Evolutionary conservation across 2,329 filamentous ascomycete species (phyloP).

Genomic region (Pseudovirgaria hyperparasitica): DNA sequence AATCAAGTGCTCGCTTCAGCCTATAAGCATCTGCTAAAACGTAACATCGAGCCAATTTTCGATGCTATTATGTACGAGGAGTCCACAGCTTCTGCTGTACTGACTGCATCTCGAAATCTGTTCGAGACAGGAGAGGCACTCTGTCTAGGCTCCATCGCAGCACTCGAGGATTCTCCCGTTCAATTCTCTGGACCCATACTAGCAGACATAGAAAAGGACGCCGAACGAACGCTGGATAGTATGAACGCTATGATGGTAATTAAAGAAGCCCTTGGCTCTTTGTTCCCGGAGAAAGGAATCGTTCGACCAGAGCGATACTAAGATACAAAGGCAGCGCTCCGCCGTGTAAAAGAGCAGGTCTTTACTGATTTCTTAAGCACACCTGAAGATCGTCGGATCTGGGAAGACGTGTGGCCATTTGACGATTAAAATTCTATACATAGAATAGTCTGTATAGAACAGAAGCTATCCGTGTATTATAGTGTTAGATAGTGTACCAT

Average conservation of each 20-base stretch:
- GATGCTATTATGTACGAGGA: slow-evolving; percentile 19
- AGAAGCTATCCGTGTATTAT: too few relatives aligned
- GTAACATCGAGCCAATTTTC: slow-evolving; percentile 13
- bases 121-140: slow-evolving; percentile 21
- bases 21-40: slow-evolving; percentile 15
- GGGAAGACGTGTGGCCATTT: slow-evolving; percentile 13
- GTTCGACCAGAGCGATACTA: slow-evolving; percentile 13
- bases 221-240: slow-evolving; percentile 11
- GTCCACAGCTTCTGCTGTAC: slow-evolving; percentile 13
- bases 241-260: slow-evolving; percentile 17
- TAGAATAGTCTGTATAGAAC: too few relatives aligned
- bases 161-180: slow-evolving; percentile 14
- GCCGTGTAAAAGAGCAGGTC: slow-evolving; percentile 14
- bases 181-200: slow-evolving; percentile 11
- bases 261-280: slow-evolving; percentile 12
- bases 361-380: slow-evolving; percentile 10
- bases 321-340: slow-evolving; percentile 12
- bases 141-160: slow-evolving; percentile 13
- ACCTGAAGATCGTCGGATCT: slow-evolving; percentile 10
- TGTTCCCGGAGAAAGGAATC: slow-evolving; percentile 14
- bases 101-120: slow-evolving; percentile 19
- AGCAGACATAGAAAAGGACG: slow-evolving; percentile 12
- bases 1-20: slow-evolving; percentile 16
- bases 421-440: slow-evolving; percentile 9
- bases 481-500: too few relatives aligned